phyloP scores from a whole-genome alignment of 768 basidiomycete genomes.

The Amanita rubescens region DNA sequence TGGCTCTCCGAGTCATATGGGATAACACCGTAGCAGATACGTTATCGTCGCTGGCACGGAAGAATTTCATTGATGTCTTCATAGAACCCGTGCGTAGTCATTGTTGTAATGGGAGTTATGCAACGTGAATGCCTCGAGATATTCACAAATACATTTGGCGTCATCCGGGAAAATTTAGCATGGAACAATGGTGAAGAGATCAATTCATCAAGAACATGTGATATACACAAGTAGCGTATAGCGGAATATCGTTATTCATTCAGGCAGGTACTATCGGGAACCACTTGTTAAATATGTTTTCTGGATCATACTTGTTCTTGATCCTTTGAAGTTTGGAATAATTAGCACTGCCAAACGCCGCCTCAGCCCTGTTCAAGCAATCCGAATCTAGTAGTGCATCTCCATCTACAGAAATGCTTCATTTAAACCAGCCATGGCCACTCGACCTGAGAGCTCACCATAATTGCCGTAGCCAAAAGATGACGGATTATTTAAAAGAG shows the following conservation, averaged over 20 bases:
- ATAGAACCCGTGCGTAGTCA: conserved; percentile 43
- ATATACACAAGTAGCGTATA: too few relatives aligned
- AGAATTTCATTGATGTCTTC: conserved; percentile 36
- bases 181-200: too few relatives aligned
- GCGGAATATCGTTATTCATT: too few relatives aligned
- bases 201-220: too few relatives aligned
- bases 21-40: conserved; percentile 36
- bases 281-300: conserved; percentile 39
- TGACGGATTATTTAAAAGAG: conserved; percentile 20
- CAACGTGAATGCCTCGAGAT: too few relatives aligned
- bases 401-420: too few relatives aligned
- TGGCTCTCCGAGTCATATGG: conserved; percentile 43
- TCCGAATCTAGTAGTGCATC: too few relatives aligned
- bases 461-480: conserved; percentile 38
- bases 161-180: too few relatives aligned
- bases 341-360: conserved; percentile 32
- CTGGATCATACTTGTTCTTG: conserved; percentile 38
- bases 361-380: conserved; percentile 22
- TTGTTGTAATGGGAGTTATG: conserved; percentile 7
- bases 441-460: conserved; percentile 20
- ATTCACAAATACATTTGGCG: too few relatives aligned
- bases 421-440: background rate
- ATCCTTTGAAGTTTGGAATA: too few relatives aligned
- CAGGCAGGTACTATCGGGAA: too few relatives aligned
- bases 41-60: conserved; percentile 41